Evolutionary conservation across 148 eudicot species (phyloP).

Genomic region (Fagopyrum tataricum): DNA sequence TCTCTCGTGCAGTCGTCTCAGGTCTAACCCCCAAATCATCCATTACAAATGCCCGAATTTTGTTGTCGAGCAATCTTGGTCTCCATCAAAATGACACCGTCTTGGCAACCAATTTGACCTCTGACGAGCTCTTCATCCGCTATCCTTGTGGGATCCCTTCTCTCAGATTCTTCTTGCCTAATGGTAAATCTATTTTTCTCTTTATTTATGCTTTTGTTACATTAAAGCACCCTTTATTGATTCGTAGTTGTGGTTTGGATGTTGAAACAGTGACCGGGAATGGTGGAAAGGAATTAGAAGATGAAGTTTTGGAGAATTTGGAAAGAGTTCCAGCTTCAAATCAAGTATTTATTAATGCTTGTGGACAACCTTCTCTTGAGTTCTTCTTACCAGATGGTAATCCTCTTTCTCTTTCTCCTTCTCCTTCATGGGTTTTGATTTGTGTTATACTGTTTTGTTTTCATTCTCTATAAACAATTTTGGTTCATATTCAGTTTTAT

Average conservation of each 20-base stretch:
- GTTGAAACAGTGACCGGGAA: constrained; percentile 20
- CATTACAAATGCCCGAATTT: constrained; percentile 24
- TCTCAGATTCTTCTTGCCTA: constrained; percentile 14
- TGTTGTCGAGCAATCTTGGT: constrained; percentile 11
- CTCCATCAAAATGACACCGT: constrained; percentile 36
- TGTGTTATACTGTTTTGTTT: not conserved
- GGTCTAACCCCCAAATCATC: constrained; percentile 11
- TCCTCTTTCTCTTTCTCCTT: no score
- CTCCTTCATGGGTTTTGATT: not conserved
- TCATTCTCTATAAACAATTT: no score
- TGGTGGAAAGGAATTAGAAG: constrained; percentile 19
- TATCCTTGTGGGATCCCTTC: constrained; percentile 15
- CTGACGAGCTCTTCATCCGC: constrained; percentile 16
- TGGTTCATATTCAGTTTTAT: no score
- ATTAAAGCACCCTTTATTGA: not conserved
- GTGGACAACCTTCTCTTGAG: constrained; percentile 56
- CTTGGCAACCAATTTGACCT: constrained; percentile 19
- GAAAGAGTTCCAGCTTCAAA: not conserved
- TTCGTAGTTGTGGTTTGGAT: not conserved
- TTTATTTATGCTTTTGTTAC: no score
- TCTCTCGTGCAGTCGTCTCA: constrained; percentile 34
- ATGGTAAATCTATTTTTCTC: constrained; percentile 16
- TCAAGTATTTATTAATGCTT: constrained; percentile 32
- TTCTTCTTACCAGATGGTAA: constrained; percentile 77
- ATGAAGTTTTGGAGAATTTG: constrained; percentile 19